A percentile compares a stretch with the other conserved stretches of the same genome.
Conservation (phyloP, 163 green algal species). For the Chlorella variabilis region DNA sequence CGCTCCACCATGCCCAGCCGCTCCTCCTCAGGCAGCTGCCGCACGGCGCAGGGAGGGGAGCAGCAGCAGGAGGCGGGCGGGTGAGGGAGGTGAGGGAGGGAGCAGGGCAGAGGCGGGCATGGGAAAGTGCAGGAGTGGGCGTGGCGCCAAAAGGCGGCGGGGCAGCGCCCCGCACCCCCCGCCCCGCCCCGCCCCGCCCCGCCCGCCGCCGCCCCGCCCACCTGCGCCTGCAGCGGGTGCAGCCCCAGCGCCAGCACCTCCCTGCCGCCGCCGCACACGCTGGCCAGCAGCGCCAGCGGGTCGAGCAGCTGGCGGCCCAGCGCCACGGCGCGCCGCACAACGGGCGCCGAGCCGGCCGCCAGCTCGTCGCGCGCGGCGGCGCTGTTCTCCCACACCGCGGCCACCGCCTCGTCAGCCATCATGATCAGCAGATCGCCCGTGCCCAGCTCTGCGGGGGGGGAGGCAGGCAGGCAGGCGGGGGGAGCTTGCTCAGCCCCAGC, state of each 20-base stretch:
- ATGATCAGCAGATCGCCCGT: constrained; percentile 68
- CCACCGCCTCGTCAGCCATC: constrained; percentile 75
- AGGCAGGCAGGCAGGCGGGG: not conserved
- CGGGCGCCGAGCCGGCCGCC: constrained; percentile 35
- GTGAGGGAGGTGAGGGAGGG: not conserved
- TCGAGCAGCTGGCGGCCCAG: constrained; percentile 84
- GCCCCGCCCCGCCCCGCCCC: not conserved
- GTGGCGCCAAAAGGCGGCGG: no score
- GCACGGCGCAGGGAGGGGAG: not conserved
- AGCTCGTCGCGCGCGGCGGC: constrained; percentile 71
- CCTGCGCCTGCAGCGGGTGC: constrained; percentile 81
- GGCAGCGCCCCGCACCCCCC: not conserved
- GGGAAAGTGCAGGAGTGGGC: no score
- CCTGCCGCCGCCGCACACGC: constrained; percentile 63
- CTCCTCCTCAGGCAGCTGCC: constrained; percentile 59
- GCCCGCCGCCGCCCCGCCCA: no score
- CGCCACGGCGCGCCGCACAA: constrained; percentile 81
- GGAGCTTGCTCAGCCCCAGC: no score
- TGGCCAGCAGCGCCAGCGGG: constrained; percentile 81
- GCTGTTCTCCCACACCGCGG: constrained; percentile 79
- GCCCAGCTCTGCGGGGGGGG: constrained; percentile 31
- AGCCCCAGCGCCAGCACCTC: constrained; percentile 77
- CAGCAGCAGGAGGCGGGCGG: not conserved
- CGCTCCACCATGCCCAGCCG: constrained; percentile 54
- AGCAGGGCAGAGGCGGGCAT: not conserved